Percentiles rank a stretch among this genome's conserved stretches.
Conservation (phyloP, 73 alveolate species). For the Loxodes magnus region DNA sequence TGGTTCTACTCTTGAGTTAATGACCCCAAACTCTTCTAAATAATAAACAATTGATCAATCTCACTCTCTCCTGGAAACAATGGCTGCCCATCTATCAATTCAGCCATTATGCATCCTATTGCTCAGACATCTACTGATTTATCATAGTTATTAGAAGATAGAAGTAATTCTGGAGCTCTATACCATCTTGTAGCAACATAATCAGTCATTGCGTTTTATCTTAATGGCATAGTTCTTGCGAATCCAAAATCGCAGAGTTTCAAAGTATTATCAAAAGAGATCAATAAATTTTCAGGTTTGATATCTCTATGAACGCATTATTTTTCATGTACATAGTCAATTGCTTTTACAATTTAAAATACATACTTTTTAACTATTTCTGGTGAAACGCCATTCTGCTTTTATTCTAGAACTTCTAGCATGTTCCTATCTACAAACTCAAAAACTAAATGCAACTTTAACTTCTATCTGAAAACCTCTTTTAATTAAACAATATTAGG, state of each 20-base stretch:
- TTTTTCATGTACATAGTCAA: constrained; percentile 2
- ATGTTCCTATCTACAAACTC: constrained; percentile 92
- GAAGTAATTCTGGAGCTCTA: constrained; percentile 69
- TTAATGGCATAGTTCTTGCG: constrained; percentile 30
- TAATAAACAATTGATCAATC: too few relatives aligned
- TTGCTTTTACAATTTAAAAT: background rate
- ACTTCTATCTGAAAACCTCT: constrained; percentile 72
- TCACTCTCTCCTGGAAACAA: too few relatives aligned
- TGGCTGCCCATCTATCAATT: too few relatives aligned
- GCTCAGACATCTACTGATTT: too few relatives aligned
- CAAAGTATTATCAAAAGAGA: constrained; percentile 21
- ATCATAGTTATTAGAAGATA: background rate
- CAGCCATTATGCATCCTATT: too few relatives aligned
- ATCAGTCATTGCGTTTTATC: too few relatives aligned
- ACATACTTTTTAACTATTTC: background rate
- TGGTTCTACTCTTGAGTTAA: too few relatives aligned
- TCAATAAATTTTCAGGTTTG: too few relatives aligned
- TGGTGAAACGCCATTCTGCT: constrained; percentile 51
- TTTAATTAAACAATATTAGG: constrained; percentile 61
- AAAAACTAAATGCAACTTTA: constrained; percentile 71
- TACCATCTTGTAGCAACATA: constrained; percentile 77
- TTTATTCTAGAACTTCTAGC: constrained; percentile 82
- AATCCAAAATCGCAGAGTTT: constrained; percentile 35
- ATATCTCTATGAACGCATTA: too few relatives aligned
- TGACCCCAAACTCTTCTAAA: too few relatives aligned